Percentiles rank a stretch among this genome's conserved stretches.
phyloP scores from a whole-genome alignment of 306 rosid genomes.

The Pachyrhizus erosus region DNA sequence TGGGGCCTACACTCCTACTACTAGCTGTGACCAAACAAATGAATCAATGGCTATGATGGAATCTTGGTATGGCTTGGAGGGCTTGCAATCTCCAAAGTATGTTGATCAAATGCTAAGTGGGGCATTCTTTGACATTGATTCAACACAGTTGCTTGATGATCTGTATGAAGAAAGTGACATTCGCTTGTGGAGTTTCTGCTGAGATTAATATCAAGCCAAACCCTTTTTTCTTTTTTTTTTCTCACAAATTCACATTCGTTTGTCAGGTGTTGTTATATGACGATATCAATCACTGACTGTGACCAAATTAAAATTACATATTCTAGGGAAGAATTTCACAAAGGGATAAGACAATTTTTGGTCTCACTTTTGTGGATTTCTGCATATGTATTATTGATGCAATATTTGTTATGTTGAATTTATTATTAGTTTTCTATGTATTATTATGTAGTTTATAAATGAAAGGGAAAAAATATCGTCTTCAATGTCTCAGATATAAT shows the following conservation, averaged over 20 bases:
- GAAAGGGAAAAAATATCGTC: background rate
- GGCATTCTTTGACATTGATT: slow-evolving; percentile 69
- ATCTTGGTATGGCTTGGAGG: slow-evolving; percentile 66
- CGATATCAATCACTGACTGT: slow-evolving; percentile 62
- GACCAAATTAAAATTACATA: slow-evolving; percentile 47
- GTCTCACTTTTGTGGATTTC: slow-evolving; percentile 60
- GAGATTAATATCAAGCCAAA: slow-evolving; percentile 39
- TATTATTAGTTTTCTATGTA: slow-evolving; percentile 34
- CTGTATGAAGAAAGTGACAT: slow-evolving; percentile 79
- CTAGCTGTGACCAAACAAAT: slow-evolving; percentile 17
- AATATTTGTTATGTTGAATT: slow-evolving; percentile 41
- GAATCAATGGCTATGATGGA: slow-evolving; percentile 70
- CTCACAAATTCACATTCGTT: slow-evolving; percentile 60
- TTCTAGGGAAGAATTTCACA: slow-evolving; percentile 43
- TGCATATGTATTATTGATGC: slow-evolving; percentile 48
- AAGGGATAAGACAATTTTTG: slow-evolving; percentile 61
- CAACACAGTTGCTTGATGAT: slow-evolving; percentile 62
- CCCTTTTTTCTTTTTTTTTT: background rate
- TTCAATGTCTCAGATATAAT: slow-evolving; percentile 22
- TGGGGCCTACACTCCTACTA: slow-evolving; percentile 32
- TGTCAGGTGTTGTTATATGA: slow-evolving; percentile 34
- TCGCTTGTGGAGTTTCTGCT: slow-evolving; percentile 90
- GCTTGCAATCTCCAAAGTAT: slow-evolving; percentile 60
- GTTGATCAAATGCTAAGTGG: slow-evolving; percentile 76
- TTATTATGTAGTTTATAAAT: slow-evolving; percentile 25